A percentile compares a stretch with the other conserved stretches of the same genome.
phyloP scores from a whole-genome alignment of 177 flowering plant genomes.

The Vitis hybrid region DNA sequence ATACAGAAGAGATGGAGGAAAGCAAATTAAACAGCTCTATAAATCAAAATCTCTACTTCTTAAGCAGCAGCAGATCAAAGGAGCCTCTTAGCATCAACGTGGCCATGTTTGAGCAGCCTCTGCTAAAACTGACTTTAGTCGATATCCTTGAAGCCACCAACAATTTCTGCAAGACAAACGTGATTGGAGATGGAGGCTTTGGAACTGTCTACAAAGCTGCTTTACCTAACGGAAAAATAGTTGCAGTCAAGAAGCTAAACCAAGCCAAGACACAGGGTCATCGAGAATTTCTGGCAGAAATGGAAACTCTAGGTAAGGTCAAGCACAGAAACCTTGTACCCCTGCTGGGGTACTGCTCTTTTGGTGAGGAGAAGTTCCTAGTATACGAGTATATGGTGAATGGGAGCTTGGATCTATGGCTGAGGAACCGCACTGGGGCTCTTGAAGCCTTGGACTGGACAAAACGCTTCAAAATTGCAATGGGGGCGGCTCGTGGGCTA shows the following conservation, averaged over 20 bases:
- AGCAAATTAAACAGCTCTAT: constrained; percentile 42
- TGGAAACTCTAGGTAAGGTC: constrained; percentile 85
- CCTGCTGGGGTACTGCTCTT: constrained; percentile 75
- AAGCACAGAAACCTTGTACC: constrained; percentile 74
- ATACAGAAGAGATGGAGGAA: constrained; percentile 36
- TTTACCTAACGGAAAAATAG: constrained; percentile 53
- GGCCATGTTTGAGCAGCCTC: constrained; percentile 80
- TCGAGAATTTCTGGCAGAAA: constrained; percentile 78
- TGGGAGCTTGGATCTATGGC: constrained; percentile 82
- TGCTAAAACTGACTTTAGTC: constrained; percentile 57
- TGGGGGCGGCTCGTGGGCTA: constrained; percentile 73
- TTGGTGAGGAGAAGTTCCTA: constrained; percentile 74
- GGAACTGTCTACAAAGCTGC: constrained; percentile 83
- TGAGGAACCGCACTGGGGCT: constrained; percentile 56
- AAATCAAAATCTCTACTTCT: constrained; percentile 48
- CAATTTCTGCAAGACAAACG: constrained; percentile 75
- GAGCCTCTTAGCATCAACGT: constrained; percentile 80
- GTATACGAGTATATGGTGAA: constrained; percentile 82
- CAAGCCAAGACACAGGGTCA: constrained; percentile 75
- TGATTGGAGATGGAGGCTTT: constrained; percentile 86
- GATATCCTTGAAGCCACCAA: constrained; percentile 73
- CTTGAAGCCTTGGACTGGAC: constrained; percentile 67
- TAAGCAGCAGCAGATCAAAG: constrained; percentile 64
- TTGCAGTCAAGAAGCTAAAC: constrained; percentile 84
- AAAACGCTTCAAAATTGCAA: constrained; percentile 63